Evolutionary conservation across 768 basidiomycete genomes (phyloP).

Genomic region (Rhodotorula graminis): DNA sequence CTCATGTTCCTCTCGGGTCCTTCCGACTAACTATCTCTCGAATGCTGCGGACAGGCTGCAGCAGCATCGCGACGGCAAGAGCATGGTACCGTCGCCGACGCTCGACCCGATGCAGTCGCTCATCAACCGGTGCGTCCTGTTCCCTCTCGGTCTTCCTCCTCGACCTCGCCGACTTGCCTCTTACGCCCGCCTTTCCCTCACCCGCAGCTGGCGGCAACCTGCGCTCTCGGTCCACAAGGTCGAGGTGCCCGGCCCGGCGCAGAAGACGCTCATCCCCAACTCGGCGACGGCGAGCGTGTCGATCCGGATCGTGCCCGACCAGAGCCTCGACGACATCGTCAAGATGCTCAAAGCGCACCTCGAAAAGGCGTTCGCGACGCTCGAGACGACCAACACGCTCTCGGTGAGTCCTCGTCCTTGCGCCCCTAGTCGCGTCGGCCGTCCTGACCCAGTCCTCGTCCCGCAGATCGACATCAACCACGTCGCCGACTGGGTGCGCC

Average conservation of each 20-base stretch:
- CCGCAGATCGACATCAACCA: conserved; percentile 69
- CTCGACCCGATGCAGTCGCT: conserved; percentile 30
- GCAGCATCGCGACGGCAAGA: not conserved
- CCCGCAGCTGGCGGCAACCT: conserved; percentile 75
- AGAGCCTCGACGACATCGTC: conserved; percentile 68
- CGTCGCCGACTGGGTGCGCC: conserved; percentile 68
- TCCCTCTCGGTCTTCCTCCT: not conserved
- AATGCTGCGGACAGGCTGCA: not conserved
- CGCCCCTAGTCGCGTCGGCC: conserved; percentile 5
- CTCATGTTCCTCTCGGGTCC: not conserved
- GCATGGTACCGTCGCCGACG: conserved; percentile 18
- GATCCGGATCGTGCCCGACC: conserved; percentile 89
- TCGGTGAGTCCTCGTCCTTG: conserved; percentile 52
- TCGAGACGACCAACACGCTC: conserved; percentile 67
- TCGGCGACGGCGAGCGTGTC: conserved; percentile 79
- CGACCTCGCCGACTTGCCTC: not conserved
- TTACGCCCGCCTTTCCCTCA: not conserved
- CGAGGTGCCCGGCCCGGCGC: conserved; percentile 67
- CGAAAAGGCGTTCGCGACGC: conserved; percentile 55
- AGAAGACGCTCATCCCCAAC: conserved; percentile 74
- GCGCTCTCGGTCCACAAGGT: conserved; percentile 83
- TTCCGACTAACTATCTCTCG: not conserved
- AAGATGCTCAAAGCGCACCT: conserved; percentile 61
- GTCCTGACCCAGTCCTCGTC: accelerated
- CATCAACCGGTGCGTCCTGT: conserved; percentile 15